Percentiles rank a stretch among this genome's conserved stretches.
These are phyloP conservation scores for Cercospora sesami DNA, from an alignment of 2,329 filamentous ascomycete species.

Conservation along the genomic window DNA sequence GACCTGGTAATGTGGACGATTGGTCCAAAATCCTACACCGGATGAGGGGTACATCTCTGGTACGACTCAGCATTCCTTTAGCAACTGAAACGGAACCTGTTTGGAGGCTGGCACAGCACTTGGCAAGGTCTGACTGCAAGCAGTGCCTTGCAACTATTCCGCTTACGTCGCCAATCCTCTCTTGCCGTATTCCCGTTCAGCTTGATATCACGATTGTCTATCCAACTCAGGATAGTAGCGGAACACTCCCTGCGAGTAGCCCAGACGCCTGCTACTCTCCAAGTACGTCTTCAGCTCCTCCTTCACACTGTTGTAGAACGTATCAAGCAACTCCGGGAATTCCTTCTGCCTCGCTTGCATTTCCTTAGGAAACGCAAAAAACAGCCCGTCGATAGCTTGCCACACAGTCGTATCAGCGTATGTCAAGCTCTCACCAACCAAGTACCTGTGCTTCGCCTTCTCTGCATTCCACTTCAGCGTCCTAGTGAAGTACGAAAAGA, in stretches of 20 bases:
- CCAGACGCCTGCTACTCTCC: constrained; percentile 61
- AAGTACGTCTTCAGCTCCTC: constrained; percentile 68
- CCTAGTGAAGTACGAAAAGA: constrained; percentile 68
- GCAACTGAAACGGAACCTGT: not conserved
- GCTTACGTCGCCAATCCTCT: not conserved
- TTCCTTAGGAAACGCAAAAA: constrained; percentile 70
- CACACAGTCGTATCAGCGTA: constrained; percentile 74
- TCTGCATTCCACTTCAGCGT: constrained; percentile 60
- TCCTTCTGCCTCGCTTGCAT: constrained; percentile 57
- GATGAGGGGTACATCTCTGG: constrained; percentile 6
- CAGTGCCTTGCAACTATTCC: not conserved
- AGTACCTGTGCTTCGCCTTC: constrained; percentile 59
- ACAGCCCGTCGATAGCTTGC: constrained; percentile 60
- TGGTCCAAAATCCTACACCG: constrained; percentile 26
- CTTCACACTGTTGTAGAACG: constrained; percentile 63
- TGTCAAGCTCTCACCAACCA: constrained; percentile 65
- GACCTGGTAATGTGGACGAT: constrained; percentile 51
- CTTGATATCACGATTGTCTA: constrained; percentile 39
- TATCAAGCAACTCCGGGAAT: constrained; percentile 61
- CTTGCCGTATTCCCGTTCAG: not conserved
- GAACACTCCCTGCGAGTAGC: constrained; percentile 67
- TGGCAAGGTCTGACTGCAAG: not conserved
- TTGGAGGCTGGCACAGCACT: not conserved
- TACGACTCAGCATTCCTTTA: not conserved
- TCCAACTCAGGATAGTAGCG: constrained; percentile 74